These are phyloP conservation scores for Nakaseomyces kungkrabaensis DNA, from an alignment of 1,139 yeast genomes.

Conservation along the genomic window DNA sequence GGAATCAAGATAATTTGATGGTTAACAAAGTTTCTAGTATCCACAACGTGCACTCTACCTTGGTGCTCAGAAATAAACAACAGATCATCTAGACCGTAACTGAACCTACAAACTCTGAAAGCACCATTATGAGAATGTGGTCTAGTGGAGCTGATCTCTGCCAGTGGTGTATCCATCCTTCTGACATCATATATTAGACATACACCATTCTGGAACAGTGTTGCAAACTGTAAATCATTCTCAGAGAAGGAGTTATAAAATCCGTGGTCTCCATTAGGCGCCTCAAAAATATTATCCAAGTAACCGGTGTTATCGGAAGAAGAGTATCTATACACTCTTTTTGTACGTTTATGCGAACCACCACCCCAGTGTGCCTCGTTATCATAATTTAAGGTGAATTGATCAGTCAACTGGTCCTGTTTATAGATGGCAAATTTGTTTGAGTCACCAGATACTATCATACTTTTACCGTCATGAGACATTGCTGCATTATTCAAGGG, in stretches of 20 bases:
- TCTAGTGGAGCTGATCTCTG: slow-evolving; percentile 51
- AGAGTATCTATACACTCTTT: slow-evolving; percentile 23
- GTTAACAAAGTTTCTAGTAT: slow-evolving; percentile 57
- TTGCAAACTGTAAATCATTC: slow-evolving; percentile 62
- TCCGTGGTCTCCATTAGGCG: slow-evolving; percentile 60
- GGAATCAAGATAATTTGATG: slow-evolving; percentile 69
- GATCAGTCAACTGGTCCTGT: slow-evolving; percentile 29
- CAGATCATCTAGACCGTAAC: slow-evolving; percentile 64
- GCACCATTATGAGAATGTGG: slow-evolving; percentile 39
- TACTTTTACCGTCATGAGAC: slow-evolving; percentile 46
- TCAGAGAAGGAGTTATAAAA: slow-evolving; percentile 74
- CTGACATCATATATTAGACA: slow-evolving; percentile 71
- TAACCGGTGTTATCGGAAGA: slow-evolving; percentile 21
- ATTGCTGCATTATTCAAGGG: slow-evolving; percentile 53
- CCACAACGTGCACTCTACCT: slow-evolving; percentile 76
- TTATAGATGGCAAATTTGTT: slow-evolving; percentile 42
- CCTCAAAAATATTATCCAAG: slow-evolving; percentile 35
- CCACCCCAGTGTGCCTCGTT: slow-evolving; percentile 22
- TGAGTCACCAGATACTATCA: slow-evolving; percentile 53
- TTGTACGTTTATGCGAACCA: slow-evolving; percentile 13
- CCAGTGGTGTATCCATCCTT: slow-evolving; percentile 43
- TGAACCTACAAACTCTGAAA: slow-evolving; percentile 49
- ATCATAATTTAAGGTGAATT: slow-evolving; percentile 22
- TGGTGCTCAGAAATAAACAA: slow-evolving; percentile 74
- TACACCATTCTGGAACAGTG: slow-evolving; percentile 78